Percentiles rank a stretch among this genome's conserved stretches.
Conservation (phyloP, 2,329 filamentous ascomycete genomes). For the Colletotrichum limetticola region DNA sequence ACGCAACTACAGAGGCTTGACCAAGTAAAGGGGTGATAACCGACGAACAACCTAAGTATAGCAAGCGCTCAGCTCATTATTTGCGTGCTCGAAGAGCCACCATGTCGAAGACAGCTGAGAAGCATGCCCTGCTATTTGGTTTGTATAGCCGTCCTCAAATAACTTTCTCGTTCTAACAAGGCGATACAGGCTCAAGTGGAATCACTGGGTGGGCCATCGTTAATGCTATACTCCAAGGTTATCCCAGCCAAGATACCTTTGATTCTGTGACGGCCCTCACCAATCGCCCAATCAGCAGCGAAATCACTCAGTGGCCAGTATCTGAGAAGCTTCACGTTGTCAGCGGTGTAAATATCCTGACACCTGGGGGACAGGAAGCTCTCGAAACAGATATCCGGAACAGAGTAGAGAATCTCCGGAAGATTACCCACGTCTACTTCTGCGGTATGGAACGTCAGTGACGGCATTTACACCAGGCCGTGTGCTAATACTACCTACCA, state of each 20-base stretch:
- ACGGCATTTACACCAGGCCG: neutral
- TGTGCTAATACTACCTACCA: neutral
- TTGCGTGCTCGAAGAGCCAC: neutral
- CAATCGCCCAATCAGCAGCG: neutral
- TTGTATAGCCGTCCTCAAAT: neutral
- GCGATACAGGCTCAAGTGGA: neutral
- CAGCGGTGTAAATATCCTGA: neutral
- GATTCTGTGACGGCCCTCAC: neutral
- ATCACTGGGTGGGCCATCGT: neutral
- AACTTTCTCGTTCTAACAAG: neutral
- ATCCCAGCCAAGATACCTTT: neutral
- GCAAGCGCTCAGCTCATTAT: neutral
- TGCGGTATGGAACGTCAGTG: neutral
- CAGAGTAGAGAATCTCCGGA: neutral
- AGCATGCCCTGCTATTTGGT: neutral
- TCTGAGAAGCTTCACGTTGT: neutral
- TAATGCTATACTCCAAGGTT: neutral
- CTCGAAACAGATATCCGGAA: neutral
- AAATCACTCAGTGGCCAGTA: neutral
- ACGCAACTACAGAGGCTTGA: no score
- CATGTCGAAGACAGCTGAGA: neutral
- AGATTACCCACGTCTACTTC: neutral
- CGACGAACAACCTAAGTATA: neutral
- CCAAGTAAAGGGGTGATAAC: neutral
- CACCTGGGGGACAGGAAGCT: neutral